Base-by-base conservation (phyloP, 257 asterid genomes). In the Solanum bulbocastanum region DNA sequence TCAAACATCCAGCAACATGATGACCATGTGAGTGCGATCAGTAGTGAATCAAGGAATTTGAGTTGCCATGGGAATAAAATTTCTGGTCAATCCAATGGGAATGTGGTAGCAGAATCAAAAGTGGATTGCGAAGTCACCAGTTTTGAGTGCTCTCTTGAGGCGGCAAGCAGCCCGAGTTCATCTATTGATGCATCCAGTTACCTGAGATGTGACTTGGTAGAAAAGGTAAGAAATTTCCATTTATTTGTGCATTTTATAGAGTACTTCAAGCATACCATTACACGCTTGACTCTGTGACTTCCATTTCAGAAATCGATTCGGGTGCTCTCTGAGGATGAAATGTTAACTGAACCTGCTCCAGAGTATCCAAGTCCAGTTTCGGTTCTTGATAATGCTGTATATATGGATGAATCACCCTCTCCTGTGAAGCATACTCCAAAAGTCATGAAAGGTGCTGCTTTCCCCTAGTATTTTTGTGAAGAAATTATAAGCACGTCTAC, bases 301-400 rank as follows among this genome's bases (percentile, higher is more conserved):
- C 87, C 30, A 16, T 93, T 85, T 90, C 94, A 96, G 98, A 93
- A 93, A 88, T 90, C 98, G 36, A 88, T 84, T 27, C 72, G 82
- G 76, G 81, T 60, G 42, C 84, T 81, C 86, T 86, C 88, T 40
- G 97, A 90, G 85, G 95, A 93, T 86, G 98, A 93, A 89, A 87
- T 92, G 27, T 10, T 56, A 87, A 87, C 89, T 83, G 89, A 93
- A 83, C 94, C 89, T 86, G 89, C 94, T 56, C 92, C 93, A 0
- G 97, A 96, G 89, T 90, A 92, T 92, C 94, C 98, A 2, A 96
- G 99, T 87, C 99, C 99, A 1, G 92, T 96, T 62, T 96, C 99
- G 20, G 98, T 96, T 91, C 98, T 96, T 83, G 98, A 94, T 73
- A 86, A 87, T 86, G 93, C 87, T 40, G 89, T 60, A 30, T 89